These are phyloP conservation scores for Apiospora aurea DNA, from an alignment of 2,329 filamentous ascomycete genomes.

Conservation along the genomic window DNA sequence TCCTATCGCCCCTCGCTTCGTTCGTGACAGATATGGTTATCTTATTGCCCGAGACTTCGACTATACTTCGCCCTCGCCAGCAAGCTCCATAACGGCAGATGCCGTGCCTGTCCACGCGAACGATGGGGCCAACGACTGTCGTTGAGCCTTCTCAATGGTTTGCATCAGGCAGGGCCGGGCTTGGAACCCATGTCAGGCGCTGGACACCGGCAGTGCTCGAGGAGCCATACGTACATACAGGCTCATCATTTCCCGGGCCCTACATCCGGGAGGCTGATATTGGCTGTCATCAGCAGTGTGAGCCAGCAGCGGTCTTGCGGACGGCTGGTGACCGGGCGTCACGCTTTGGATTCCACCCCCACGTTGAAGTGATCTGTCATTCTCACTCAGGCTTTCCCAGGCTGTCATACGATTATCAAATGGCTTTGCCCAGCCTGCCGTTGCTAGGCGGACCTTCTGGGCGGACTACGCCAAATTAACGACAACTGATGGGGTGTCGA, in stretches of 20 bases:
- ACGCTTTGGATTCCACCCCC: conserved; percentile 10
- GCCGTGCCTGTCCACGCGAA: conserved; percentile 3
- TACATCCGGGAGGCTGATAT: conserved; percentile 11
- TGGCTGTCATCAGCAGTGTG: neutral
- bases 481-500: neutral
- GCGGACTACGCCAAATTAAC: conserved; percentile 13
- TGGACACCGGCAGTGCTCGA: conserved; percentile 19
- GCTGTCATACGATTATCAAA: conserved; percentile 11
- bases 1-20: conserved; percentile 3
- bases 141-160: conserved; percentile 14
- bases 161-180: neutral
- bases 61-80: neutral
- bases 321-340: neutral
- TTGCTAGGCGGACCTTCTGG: conserved; percentile 7
- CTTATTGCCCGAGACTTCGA: conserved; percentile 23
- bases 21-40: conserved; percentile 22
- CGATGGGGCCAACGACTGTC: neutral
- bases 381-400: neutral
- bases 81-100: neutral
- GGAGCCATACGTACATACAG: conserved; percentile 7
- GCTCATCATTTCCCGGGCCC: conserved; percentile 16
- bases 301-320: neutral
- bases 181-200: neutral
- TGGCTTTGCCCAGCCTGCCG: neutral
- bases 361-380: conserved; percentile 9